Evolutionary conservation across 192 early-diverging fungal species (phyloP).

Genomic region (Chytriomyces confervae): DNA sequence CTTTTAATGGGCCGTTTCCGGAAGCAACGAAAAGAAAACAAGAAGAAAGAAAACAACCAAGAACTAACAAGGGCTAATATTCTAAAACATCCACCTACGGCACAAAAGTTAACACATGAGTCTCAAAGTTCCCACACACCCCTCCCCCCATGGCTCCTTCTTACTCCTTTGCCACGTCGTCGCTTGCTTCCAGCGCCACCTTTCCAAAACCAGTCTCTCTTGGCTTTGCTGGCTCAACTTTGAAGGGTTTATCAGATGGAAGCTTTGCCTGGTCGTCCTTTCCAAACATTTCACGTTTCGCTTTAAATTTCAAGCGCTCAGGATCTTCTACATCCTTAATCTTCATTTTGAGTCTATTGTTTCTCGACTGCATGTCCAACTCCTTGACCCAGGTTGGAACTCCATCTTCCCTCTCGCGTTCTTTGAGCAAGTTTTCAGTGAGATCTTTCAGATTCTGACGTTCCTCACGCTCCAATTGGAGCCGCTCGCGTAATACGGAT

Average conservation of each 20-base stretch:
- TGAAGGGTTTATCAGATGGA: slow-evolving; percentile 3
- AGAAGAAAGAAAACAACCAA: no score
- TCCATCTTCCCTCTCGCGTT: slow-evolving; percentile 27
- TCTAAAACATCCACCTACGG: no score
- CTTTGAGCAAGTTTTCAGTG: slow-evolving; percentile 33
- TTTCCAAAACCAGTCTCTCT: slow-evolving; percentile 37
- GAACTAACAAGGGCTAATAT: no score
- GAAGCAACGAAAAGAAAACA: no score
- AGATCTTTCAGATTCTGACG: slow-evolving; percentile 34
- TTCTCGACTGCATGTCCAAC: slow-evolving; percentile 38
- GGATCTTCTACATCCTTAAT: slow-evolving; percentile 35
- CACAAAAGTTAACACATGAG: no score
- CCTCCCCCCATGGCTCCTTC: neutral
- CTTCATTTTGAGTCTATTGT: slow-evolving; percentile 36
- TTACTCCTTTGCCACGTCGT: slow-evolving; percentile 23
- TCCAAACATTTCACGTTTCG: slow-evolving; percentile 37
- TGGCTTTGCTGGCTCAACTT: slow-evolving; percentile 22
- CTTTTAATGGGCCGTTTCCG: no score
- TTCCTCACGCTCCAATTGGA: slow-evolving; percentile 38
- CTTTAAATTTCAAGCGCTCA: slow-evolving; percentile 38
- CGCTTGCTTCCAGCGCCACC: slow-evolving; percentile 17
- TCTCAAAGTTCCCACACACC: no score
- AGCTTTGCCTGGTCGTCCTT: slow-evolving; percentile 29
- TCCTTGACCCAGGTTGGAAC: slow-evolving; percentile 36
- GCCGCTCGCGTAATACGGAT: slow-evolving; percentile 15